These are phyloP conservation scores for Kluyveromyces wickerhamii DNA, from an alignment of 805 yeast species.

Conservation along the genomic window DNA sequence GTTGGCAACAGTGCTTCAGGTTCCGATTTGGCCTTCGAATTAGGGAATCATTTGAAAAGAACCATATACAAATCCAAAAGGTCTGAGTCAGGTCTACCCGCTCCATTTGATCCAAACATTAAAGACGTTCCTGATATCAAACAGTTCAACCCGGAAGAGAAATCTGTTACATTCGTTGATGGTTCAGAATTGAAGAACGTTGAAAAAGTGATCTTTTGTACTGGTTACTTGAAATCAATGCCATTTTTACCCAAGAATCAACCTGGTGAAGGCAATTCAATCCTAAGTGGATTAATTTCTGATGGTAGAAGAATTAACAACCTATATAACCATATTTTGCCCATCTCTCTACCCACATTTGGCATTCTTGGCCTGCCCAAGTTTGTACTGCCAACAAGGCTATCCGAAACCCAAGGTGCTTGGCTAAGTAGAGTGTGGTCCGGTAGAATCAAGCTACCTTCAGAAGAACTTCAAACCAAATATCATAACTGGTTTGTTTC, in stretches of 20 bases:
- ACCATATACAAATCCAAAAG: conserved; percentile 43
- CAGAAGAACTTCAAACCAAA: conserved; percentile 36
- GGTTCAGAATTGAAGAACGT: conserved; percentile 40
- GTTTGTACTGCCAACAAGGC: conserved; percentile 51
- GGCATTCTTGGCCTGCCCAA: conserved; percentile 54
- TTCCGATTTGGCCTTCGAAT: conserved; percentile 59
- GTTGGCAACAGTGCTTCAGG: conserved; percentile 81
- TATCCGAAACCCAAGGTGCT: conserved; percentile 53
- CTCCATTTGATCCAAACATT: conserved; percentile 36
- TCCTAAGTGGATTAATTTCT: conserved; percentile 33
- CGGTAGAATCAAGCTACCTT: conserved; percentile 46
- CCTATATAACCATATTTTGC: conserved; percentile 51
- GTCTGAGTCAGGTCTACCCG: conserved; percentile 35
- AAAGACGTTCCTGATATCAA: conserved; percentile 38
- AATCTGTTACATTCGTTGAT: conserved; percentile 39
- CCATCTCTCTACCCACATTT: conserved; percentile 51
- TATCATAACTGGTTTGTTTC: conserved; percentile 35
- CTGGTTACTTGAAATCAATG: conserved; percentile 62
- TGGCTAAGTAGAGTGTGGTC: conserved; percentile 55
- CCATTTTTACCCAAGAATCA: conserved; percentile 45
- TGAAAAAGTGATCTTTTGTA: conserved; percentile 58
- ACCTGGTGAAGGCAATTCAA: conserved; percentile 9
- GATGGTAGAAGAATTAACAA: conserved; percentile 42
- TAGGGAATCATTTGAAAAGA: conserved; percentile 37
- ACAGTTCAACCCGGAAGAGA: conserved; percentile 31